A percentile compares a stretch with the other conserved stretches of the same genome.
phyloP scores from a whole-genome alignment of 108 stramenopile genomes.

The Pseudonitzschia delicatissima region DNA sequence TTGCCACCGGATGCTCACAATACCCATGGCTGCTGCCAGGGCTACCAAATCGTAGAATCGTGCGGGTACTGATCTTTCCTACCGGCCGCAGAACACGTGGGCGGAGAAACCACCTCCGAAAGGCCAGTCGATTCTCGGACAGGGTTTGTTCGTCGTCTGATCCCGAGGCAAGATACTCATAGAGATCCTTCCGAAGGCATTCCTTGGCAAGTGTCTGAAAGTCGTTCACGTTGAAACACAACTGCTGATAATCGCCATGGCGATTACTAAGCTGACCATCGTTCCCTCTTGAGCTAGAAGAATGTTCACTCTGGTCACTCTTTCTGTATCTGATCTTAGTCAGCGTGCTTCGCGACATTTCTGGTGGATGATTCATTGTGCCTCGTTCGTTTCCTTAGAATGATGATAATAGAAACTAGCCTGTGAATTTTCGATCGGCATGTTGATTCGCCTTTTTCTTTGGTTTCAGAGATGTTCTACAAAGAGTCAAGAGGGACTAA shows the following conservation, averaged over 20 bases:
- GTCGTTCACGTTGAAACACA: constrained; percentile 54
- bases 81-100: constrained; percentile 76
- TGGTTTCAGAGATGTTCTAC: too few species aligned
- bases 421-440: too few species aligned
- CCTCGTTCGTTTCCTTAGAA: too few species aligned
- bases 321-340: not conserved
- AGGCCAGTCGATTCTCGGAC: constrained; percentile 54
- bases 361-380: constrained; percentile 4
- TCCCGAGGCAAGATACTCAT: constrained; percentile 76
- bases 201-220: constrained; percentile 51
- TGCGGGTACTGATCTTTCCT: constrained; percentile 41
- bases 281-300: too few species aligned
- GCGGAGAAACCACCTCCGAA: constrained; percentile 62
- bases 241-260: constrained; percentile 1
- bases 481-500: too few species aligned
- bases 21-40: not conserved
- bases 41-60: constrained; percentile 38
- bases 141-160: constrained; percentile 76
- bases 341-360: constrained; percentile 8
- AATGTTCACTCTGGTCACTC: too few species aligned
- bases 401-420: too few species aligned
- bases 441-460: too few species aligned
- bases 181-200: constrained; percentile 45
- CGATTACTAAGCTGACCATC: not conserved
- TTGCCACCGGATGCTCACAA: constrained; percentile 22